Evolutionary conservation across 2,329 filamentous ascomycete species (phyloP).

Genomic region (Magnaporthiopsis incrustans): DNA sequence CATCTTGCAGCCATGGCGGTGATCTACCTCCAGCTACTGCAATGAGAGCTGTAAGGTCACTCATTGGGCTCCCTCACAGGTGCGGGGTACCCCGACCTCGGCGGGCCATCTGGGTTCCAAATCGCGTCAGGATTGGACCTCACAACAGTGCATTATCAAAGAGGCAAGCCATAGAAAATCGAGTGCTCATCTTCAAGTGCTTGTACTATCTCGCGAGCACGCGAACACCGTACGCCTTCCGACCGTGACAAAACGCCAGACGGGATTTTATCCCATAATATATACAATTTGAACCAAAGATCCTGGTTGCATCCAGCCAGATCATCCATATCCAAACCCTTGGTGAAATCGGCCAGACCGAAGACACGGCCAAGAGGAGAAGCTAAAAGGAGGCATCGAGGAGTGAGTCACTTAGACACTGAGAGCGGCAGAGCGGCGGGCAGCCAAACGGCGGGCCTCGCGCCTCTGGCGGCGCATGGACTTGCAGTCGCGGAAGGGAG

Average conservation of each 20-base stretch:
- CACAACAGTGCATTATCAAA: not conserved
- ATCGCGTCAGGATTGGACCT: not conserved
- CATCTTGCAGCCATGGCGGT: no score
- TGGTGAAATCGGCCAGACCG: no score
- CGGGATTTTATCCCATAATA: not conserved
- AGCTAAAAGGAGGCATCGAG: no score
- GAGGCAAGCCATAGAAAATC: not conserved
- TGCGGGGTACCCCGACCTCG: not conserved
- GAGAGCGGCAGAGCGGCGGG: not conserved
- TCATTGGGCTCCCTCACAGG: no score
- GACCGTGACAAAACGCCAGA: not conserved
- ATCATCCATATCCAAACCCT: not conserved
- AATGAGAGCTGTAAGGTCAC: no score
- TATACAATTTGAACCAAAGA: not conserved
- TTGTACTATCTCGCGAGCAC: not conserved
- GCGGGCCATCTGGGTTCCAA: not conserved
- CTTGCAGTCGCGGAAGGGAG: not conserved
- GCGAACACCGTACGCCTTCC: not conserved
- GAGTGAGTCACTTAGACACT: not conserved
- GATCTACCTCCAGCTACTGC: no score
- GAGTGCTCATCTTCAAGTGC: not conserved
- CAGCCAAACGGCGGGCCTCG: slow-evolving; percentile 3
- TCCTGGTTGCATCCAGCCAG: not conserved
- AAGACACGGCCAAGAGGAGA: no score
- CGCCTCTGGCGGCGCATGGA: not conserved